phyloP scores from a whole-genome alignment of 1,284 basidiomycete genomes.

The Trichosporon inkin region DNA sequence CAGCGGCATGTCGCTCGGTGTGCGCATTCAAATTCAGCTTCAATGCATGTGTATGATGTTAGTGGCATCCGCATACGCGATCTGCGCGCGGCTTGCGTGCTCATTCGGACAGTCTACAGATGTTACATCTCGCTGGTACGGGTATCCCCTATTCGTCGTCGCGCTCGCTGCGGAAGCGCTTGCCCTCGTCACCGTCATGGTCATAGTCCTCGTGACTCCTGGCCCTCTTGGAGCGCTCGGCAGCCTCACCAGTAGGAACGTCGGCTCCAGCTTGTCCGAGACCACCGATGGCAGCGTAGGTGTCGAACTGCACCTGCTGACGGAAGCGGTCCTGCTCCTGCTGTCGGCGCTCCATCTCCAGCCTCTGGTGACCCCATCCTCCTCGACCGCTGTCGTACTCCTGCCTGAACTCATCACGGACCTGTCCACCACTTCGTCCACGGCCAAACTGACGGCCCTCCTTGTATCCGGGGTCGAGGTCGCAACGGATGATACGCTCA shows the following conservation, averaged over 20 bases:
- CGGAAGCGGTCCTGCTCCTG: constrained; percentile 70
- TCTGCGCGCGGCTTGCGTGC: background rate
- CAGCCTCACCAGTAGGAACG: constrained; percentile 53
- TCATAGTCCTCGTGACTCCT: constrained; percentile 34
- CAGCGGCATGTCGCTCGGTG: background rate
- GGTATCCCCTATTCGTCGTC: constrained; percentile 33
- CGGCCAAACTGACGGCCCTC: constrained; percentile 97
- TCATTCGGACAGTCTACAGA: background rate
- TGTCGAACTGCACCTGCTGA: constrained; percentile 70
- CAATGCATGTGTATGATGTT: constrained; percentile 4
- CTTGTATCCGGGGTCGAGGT: constrained; percentile 95
- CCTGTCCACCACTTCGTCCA: constrained; percentile 94
- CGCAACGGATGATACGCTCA: constrained; percentile 96
- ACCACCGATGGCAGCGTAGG: constrained; percentile 79
- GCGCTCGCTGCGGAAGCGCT: constrained; percentile 41
- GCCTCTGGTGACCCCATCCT: constrained; percentile 74
- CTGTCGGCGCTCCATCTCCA: constrained; percentile 57
- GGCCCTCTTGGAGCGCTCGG: constrained; percentile 33
- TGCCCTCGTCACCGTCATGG: constrained; percentile 40
- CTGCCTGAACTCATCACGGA: constrained; percentile 90
- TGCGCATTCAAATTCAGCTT: background rate
- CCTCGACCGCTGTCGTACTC: constrained; percentile 95
- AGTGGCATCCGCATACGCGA: too few relatives aligned
- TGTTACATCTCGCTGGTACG: background rate
- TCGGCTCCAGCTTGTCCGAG: constrained; percentile 76